Evolutionary conservation across 2,329 filamentous ascomycete species (phyloP), one percentile per base, ranked within the genome.

Genomic region (Ophiostoma perfectum): DNA sequence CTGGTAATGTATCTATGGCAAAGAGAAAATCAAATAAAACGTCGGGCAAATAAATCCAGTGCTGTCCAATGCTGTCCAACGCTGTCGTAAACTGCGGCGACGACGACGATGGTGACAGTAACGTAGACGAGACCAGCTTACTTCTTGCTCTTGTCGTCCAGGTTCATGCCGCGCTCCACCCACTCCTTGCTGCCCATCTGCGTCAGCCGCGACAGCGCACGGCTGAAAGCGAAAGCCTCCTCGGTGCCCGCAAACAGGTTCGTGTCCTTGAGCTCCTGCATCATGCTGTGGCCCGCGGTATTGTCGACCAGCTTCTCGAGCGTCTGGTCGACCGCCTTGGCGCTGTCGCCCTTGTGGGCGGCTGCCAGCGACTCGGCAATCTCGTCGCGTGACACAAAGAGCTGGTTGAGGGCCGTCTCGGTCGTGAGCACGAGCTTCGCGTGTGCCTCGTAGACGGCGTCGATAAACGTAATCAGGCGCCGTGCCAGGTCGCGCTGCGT

Each of bases 111-210:
- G 16, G 12, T 8, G 58, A 7, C 14, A 36, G 16, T 12, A 16
- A 38, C 5, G 18, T 16, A 18, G 18, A 14, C 18, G 16, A 27
- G 4, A 41, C 16, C n/a, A 18, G 9, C 52, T 27, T 36, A 41
- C 70, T 82, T 79, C 70, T 78, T 81, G 78, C 91, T 55, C 49
- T 27, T 27, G 27, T 27, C 27, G 27, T 27, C 88, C 68, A 91
- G 75, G 0, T 88, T 84, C 83, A 88, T 86, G 1, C 87, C 93
- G 14, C 93, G 80, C 79, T 98, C 94, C 3, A 98, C 91, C 95
- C 95, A 99, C 77, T 97, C 90, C 77, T 88, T 87, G 77, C 92
- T 95, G 27, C 93, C 92, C 95, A 99, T 99, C 79, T 98, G 93
- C 67, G 83, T 90, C 70, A 99, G 80, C 68, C 95, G 82, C 67